A percentile compares a stretch with the other conserved stretches of the same genome.
These are phyloP conservation scores for Calocera viscosa DNA, from an alignment of 768 basidiomycete genomes.

Conservation along the genomic window DNA sequence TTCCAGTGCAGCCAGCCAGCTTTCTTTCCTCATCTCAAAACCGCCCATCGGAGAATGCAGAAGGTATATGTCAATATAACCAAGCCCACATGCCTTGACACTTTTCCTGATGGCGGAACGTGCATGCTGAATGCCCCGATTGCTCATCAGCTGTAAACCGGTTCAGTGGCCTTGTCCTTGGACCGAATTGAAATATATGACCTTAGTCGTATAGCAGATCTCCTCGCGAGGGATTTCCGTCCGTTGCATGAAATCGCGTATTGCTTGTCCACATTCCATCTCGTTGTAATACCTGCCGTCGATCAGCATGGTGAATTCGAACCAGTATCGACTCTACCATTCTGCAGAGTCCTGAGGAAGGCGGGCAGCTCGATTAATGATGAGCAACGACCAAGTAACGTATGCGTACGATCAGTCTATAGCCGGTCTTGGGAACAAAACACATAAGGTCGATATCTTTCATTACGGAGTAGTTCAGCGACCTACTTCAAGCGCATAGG, in stretches of 20 bases:
- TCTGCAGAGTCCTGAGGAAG: slow-evolving; percentile 35
- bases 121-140: slow-evolving; percentile 29
- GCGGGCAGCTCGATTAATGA: neutral
- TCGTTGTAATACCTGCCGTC: slow-evolving; percentile 49
- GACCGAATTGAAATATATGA: slow-evolving; percentile 42
- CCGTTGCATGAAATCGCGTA: slow-evolving; percentile 39
- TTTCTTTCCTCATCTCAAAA: slow-evolving; percentile 40
- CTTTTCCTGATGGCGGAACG: neutral
- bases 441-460: slow-evolving; percentile 8
- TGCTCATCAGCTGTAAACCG: slow-evolving; percentile 38
- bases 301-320: neutral
- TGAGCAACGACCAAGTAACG: neutral
- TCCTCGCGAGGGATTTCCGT: slow-evolving; percentile 41
- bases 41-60: slow-evolving; percentile 60
- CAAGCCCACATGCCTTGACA: neutral
- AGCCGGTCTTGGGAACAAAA: slow-evolving; percentile 37
- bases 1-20: slow-evolving; percentile 55
- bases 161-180: slow-evolving; percentile 39
- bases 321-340: slow-evolving; percentile 29
- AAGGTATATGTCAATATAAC: slow-evolving; percentile 58
- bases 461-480: slow-evolving; percentile 10
- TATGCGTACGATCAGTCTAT: slow-evolving; percentile 47
- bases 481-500: slow-evolving; percentile 48
- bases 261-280: slow-evolving; percentile 46
- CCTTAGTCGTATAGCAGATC: slow-evolving; percentile 61